A percentile compares a stretch with the other conserved stretches of the same genome.
Conservation (phyloP, 1,139 yeast species). For the Candida pseudoviswanathii region DNA sequence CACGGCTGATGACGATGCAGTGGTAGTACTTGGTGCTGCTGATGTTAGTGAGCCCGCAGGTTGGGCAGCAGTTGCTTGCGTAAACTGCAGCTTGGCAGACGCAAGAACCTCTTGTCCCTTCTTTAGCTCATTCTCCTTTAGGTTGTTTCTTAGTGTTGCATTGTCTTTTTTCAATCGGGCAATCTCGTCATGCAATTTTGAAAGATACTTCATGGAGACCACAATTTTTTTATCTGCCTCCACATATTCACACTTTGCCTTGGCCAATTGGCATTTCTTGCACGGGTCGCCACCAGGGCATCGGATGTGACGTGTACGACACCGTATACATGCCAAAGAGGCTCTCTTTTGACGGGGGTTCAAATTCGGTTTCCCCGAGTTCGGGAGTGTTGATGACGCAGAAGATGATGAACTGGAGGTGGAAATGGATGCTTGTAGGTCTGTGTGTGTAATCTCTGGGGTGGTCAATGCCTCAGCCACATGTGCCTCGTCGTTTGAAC, state of each 20-base stretch:
- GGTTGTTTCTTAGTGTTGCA: constrained; percentile 51
- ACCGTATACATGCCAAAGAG: constrained; percentile 60
- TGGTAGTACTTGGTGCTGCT: neutral
- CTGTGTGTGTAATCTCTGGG: neutral
- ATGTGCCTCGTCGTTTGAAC: neutral
- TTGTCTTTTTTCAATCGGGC: constrained; percentile 55
- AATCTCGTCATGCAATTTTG: constrained; percentile 68
- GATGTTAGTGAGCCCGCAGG: neutral
- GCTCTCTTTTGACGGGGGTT: constrained; percentile 31
- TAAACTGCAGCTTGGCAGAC: constrained; percentile 9
- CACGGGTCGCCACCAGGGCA: constrained; percentile 87
- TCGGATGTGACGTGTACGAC: constrained; percentile 74
- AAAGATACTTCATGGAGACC: constrained; percentile 72
- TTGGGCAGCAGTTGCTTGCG: constrained; percentile 2
- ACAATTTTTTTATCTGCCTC: constrained; percentile 80
- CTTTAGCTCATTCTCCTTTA: constrained; percentile 34
- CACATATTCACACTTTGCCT: constrained; percentile 68
- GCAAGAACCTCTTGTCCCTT: constrained; percentile 10
- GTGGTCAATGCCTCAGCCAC: constrained; percentile 1
- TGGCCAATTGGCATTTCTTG: constrained; percentile 60
- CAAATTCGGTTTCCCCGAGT: neutral
- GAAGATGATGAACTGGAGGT: constrained; percentile 3
- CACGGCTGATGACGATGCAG: constrained; percentile 3
- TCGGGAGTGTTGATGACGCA: neutral
- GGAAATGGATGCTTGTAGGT: constrained; percentile 3